Base-by-base conservation (phyloP, 371 early-diverging fungal genomes). In the Actinomucor elegans region DNA sequence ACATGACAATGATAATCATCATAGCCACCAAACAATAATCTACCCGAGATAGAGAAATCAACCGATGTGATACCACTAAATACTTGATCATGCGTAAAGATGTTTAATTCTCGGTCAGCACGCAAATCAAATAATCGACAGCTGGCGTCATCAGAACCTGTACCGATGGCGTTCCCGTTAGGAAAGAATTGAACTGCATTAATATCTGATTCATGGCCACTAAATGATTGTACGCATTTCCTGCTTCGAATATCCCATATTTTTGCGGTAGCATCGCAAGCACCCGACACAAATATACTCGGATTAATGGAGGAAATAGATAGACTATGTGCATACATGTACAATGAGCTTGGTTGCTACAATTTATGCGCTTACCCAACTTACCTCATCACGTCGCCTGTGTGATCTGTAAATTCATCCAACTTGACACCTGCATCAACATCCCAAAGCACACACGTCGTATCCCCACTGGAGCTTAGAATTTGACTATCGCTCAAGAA, bases 171-270 rank as follows among this genome's bases (percentile, higher is more conserved):
- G 64, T 97, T 91, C 23, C 98, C 99, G 62, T 92, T 94, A 23
- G 99, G 99, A 86, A 98, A 98, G 77, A 98, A 98, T 60, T 96
- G 93, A 20, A 98, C 98, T 11, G 98, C 93, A 69, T 98, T 98
- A 65, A 98, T 96, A 70, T 98, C 99, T 15, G 91, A 91, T 76
- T 97, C 97, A 67, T 98, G 99, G 2, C 98, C 98, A 9, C 88
- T 87, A 73, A 98, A 98, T 7, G 97, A 96, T 67, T 97, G 98
- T 26, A 98, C 98, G 63, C 98, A 98, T 47, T 89, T 85, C 24
- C 91, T 94, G 10, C 91, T 87, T 53, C 99, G 82, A 54, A 98
- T 96, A 70, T 99, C 99, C 99, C 99, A 99, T 10, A 99, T 88
- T 75, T 97, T 97, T 34, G 98, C 93, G 3, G 98, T 95, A n/a